These are phyloP conservation scores for Chaetomidium leptoderma DNA, from an alignment of 495 filamentous ascomycete species.

Conservation along the genomic window DNA sequence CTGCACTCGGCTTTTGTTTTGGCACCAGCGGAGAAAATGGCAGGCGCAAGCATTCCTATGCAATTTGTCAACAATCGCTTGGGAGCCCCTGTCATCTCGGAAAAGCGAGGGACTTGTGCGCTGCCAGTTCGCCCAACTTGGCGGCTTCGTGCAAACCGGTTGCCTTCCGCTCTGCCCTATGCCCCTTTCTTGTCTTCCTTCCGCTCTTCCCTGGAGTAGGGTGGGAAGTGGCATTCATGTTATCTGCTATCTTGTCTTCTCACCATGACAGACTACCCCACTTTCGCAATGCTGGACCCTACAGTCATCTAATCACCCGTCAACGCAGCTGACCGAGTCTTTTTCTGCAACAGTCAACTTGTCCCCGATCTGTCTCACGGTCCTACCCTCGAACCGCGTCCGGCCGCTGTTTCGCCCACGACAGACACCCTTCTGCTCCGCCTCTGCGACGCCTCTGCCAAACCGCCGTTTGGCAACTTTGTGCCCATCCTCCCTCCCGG, in stretches of 20 bases:
- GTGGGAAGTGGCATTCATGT: no score
- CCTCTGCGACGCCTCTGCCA: no score
- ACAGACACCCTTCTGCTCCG: neutral
- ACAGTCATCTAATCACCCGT: neutral
- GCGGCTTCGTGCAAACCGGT: neutral
- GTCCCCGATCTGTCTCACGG: neutral
- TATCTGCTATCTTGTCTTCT: neutral
- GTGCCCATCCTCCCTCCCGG: slow-evolving; percentile 25
- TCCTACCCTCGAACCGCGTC: neutral
- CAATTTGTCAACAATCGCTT: neutral
- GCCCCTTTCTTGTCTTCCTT: neutral
- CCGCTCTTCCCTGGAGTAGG: neutral
- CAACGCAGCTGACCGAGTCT: neutral
- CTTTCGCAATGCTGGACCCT: neutral
- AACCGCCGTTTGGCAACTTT: neutral
- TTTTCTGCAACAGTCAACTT: neutral
- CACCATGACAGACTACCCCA: neutral
- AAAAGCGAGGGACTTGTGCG: neutral
- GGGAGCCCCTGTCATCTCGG: neutral
- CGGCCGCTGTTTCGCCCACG: neutral
- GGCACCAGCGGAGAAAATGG: neutral
- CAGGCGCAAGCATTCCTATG: neutral
- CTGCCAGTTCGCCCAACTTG: neutral
- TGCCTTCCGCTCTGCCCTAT: neutral
- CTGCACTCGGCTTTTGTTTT: no score